Conservation (phyloP, 2,329 filamentous ascomycete genomes). For the Coleophoma crateriformis region DNA sequence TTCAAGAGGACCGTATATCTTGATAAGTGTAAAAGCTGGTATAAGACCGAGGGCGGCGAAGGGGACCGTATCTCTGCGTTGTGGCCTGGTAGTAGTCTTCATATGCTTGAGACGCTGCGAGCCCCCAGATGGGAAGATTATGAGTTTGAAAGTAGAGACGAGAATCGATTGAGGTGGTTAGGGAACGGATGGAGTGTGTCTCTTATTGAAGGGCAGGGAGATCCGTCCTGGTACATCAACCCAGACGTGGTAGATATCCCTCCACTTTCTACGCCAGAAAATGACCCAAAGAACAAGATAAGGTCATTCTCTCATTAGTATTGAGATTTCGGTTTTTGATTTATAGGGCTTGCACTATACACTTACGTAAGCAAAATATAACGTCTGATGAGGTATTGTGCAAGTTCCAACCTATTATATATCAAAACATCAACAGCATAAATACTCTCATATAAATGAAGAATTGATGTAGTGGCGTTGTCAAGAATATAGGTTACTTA, state of each 20-base stretch:
- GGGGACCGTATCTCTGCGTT: slow-evolving; percentile 34
- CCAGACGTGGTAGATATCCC: slow-evolving; percentile 31
- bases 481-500: too few relatives aligned
- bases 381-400: too few relatives aligned
- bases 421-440: too few relatives aligned
- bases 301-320: slow-evolving; percentile 28
- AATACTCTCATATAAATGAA: too few relatives aligned
- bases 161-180: slow-evolving; percentile 33
- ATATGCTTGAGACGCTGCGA: slow-evolving; percentile 40
- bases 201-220: slow-evolving; percentile 33
- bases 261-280: slow-evolving; percentile 29
- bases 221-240: slow-evolving; percentile 36
- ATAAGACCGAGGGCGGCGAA: slow-evolving; percentile 26
- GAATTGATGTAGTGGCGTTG: too few relatives aligned
- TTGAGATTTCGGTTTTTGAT: slow-evolving; percentile 10
- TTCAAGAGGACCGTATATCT: slow-evolving; percentile 50
- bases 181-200: slow-evolving; percentile 36
- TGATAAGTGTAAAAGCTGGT: slow-evolving; percentile 28
- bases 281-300: slow-evolving; percentile 27
- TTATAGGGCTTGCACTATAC: too few relatives aligned
- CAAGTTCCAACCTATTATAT: too few relatives aligned
- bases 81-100: slow-evolving; percentile 30
- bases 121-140: slow-evolving; percentile 53
- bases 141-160: slow-evolving; percentile 24
- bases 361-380: too few relatives aligned